phyloP scores from a whole-genome alignment of 2,329 filamentous ascomycete species.

The Pezicula radicicola region DNA sequence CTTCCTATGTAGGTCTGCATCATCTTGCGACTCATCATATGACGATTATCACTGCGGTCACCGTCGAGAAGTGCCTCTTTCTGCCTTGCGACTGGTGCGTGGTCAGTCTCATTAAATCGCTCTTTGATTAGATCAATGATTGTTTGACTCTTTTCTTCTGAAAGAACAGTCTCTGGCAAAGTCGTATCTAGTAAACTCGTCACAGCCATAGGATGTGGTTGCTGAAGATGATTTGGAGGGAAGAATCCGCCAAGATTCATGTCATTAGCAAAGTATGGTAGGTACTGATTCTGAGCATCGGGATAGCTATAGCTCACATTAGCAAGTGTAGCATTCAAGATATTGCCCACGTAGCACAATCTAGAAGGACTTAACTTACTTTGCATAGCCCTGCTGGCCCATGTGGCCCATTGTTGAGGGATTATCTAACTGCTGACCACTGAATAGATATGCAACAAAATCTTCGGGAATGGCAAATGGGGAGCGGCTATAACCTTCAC shows the following conservation, averaged over 20 bases:
- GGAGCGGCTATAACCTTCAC: slow-evolving; percentile 78
- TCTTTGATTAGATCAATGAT: slow-evolving; percentile 78
- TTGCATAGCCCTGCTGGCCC: slow-evolving; percentile 43
- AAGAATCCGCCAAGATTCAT: slow-evolving; percentile 53
- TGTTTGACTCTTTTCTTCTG: slow-evolving; percentile 82
- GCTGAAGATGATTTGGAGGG: slow-evolving; percentile 41
- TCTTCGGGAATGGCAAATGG: slow-evolving; percentile 86
- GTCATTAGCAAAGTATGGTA: slow-evolving; percentile 46
- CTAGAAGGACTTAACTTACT: slow-evolving; percentile 37
- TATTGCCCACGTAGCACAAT: neutral
- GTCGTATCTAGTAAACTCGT: slow-evolving; percentile 80
- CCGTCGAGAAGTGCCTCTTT: slow-evolving; percentile 78
- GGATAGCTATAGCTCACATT: slow-evolving; percentile 42
- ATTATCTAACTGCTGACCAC: slow-evolving; percentile 55
- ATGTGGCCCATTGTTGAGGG: slow-evolving; percentile 51
- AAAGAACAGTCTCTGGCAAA: slow-evolving; percentile 75
- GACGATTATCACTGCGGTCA: slow-evolving; percentile 61
- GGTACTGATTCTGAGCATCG: slow-evolving; percentile 48
- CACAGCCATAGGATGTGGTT: slow-evolving; percentile 84
- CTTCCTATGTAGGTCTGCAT: slow-evolving; percentile 93
- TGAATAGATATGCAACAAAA: slow-evolving; percentile 83
- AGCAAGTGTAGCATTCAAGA: neutral
- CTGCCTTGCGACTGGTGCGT: slow-evolving; percentile 68
- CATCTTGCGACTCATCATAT: slow-evolving; percentile 82
- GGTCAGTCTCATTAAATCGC: slow-evolving; percentile 77